Percentiles rank a stretch among this genome's conserved stretches.
These are phyloP conservation scores for Pythium apleroticum DNA, from an alignment of 352 stramenopile species.

Conservation along the genomic window DNA sequence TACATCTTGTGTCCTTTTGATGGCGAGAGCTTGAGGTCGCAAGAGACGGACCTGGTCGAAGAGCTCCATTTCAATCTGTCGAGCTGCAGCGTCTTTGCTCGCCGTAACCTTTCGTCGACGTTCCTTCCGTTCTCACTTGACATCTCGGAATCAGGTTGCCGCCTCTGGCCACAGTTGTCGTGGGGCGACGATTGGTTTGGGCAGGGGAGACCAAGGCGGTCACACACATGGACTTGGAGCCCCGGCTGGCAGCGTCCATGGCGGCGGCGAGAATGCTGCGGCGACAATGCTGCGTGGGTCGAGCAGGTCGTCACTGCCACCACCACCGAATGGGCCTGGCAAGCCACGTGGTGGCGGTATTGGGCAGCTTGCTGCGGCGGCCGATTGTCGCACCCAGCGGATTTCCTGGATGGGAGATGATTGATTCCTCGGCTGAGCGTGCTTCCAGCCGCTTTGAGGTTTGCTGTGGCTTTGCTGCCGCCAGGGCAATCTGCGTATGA, in stretches of 20 bases:
- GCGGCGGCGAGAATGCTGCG: neutral
- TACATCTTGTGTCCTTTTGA: constrained; percentile 2
- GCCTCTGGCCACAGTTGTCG: neutral
- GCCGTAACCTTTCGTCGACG: neutral
- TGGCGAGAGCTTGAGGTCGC: neutral
- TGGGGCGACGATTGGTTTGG: neutral
- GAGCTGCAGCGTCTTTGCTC: neutral
- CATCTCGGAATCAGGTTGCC: neutral
- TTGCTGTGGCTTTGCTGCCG: neutral
- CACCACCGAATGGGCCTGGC: neutral
- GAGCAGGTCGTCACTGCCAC: neutral
- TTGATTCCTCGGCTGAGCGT: neutral
- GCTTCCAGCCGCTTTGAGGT: neutral
- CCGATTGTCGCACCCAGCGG: neutral
- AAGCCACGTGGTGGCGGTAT: too few relatives aligned
- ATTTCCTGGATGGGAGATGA: neutral
- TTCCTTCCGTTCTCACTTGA: neutral
- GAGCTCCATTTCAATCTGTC: neutral
- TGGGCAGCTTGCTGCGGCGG: too few relatives aligned
- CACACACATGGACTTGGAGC: neutral
- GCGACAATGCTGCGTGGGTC: neutral
- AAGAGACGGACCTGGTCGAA: neutral
- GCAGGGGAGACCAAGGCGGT: neutral
- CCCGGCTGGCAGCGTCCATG: neutral
- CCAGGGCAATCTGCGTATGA: neutral